Percentiles rank a stretch among this genome's conserved stretches.
These are phyloP conservation scores for Bruguiera gymnorhiza DNA, from an alignment of 345 rosid genomes.

Conservation along the genomic window DNA sequence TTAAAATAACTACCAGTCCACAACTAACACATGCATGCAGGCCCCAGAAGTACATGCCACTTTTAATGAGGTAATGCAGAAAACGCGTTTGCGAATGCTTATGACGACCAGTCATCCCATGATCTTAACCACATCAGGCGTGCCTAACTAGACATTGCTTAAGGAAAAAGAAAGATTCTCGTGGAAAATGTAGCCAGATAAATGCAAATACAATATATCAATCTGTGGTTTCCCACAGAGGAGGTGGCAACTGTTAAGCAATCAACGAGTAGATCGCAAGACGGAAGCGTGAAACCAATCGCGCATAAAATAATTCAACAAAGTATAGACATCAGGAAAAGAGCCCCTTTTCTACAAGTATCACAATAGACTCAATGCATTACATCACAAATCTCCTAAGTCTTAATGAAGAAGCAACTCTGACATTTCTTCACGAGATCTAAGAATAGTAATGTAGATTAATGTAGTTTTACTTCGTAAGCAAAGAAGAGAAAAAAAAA, in stretches of 20 bases:
- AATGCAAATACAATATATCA: neutral
- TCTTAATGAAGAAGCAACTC: no score
- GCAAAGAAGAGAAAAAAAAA: no score
- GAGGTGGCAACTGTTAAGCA: neutral
- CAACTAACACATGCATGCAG: constrained; percentile 14
- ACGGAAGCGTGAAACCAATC: neutral
- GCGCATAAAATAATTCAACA: neutral
- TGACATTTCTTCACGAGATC: no score
- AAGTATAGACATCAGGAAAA: neutral
- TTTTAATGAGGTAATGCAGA: neutral
- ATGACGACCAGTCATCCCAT: neutral
- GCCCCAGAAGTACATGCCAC: neutral
- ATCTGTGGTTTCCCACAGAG: neutral
- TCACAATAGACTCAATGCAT: no score
- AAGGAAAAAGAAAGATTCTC: neutral
- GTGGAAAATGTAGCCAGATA: neutral
- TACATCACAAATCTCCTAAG: no score
- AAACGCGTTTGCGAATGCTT: neutral
- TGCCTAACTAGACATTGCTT: neutral
- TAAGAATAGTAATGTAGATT: no score
- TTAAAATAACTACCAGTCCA: constrained; percentile 30
- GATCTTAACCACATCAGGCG: neutral
- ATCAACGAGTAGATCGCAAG: neutral
- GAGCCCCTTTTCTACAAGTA: neutral
- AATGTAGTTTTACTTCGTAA: no score